Base-by-base conservation (phyloP, 2,329 filamentous ascomycete species). In the Hymenoscyphus linearis region DNA sequence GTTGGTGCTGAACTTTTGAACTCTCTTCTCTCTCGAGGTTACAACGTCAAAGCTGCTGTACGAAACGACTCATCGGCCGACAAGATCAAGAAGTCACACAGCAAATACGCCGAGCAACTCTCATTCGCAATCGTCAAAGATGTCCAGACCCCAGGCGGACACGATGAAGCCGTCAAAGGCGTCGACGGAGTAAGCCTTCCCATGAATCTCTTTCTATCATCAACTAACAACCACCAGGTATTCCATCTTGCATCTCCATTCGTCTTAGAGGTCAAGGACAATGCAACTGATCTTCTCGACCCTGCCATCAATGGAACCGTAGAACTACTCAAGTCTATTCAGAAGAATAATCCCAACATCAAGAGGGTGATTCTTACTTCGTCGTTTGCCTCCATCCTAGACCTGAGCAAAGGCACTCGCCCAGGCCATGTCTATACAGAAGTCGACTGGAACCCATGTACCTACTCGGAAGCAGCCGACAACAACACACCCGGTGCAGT, bases 241-340 rank as follows among this genome's bases (percentile, higher is more conserved):
- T 79, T 91, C 59, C 87, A 91, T 73, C 89, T 87, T 4, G 87
- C 88, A 1, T 87, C 83, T 0, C 89, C 67, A 1, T 77, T 78
- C 62, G 65, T 71, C 40, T 63, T 72, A 55, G 55, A 68, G 4
- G 70, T 72, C 26, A 67, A 69, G 6, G 65, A 74, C 62, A 72
- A 73, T 54, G 67, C 73, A 44, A 64, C 58, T 25, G 72, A 77
- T 37, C 67, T 85, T 34, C 75, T 85, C 13, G 74, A 80, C 36
- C 83, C 82, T 0, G 82, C 82, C 7, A 77, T 85, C 35, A 76
- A 79, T 10, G 81, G 82, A 7, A 83, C 81, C 0, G 74, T 73
- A 0, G 76, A 76, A 2, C 69, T 85, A 4, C 73, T 85, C 2
- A 71, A 74, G 53, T 80, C 80, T 0, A 69, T 80, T 47, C 72